Conservation (phyloP, 768 basidiomycete species). For the Collybia sp. region DNA sequence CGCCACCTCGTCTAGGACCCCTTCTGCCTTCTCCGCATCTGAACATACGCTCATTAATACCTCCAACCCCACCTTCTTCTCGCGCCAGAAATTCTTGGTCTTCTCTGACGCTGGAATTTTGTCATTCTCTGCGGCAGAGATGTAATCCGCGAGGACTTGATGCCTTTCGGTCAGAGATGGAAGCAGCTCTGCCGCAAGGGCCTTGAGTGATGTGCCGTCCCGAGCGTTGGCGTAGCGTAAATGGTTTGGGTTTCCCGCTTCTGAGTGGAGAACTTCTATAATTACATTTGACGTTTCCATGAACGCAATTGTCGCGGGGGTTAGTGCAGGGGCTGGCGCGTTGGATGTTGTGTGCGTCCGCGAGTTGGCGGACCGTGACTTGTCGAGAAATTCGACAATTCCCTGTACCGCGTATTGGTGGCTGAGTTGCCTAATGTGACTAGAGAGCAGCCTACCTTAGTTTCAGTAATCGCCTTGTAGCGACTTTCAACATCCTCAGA, state of each 20-base stretch:
- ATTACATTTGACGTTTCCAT: slow-evolving; percentile 44
- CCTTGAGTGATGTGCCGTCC: slow-evolving; percentile 44
- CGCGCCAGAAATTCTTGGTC: slow-evolving; percentile 57
- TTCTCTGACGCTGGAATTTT: slow-evolving; percentile 54
- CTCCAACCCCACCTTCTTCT: slow-evolving; percentile 43
- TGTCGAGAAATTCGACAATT: slow-evolving; percentile 79
- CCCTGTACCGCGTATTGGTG: slow-evolving; percentile 33
- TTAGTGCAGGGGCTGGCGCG: slow-evolving; percentile 70
- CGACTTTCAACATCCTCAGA: slow-evolving; percentile 66
- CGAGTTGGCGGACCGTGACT: slow-evolving; percentile 67
- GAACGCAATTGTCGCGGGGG: slow-evolving; percentile 80
- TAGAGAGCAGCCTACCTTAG: slow-evolving; percentile 44
- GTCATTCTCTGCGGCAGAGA: slow-evolving; percentile 47
- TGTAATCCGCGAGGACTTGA: slow-evolving; percentile 41
- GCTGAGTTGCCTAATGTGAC: not conserved
- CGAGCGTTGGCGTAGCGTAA: slow-evolving; percentile 58
- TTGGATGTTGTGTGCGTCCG: slow-evolving; percentile 65
- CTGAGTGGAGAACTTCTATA: slow-evolving; percentile 58
- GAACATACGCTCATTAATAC: slow-evolving; percentile 40
- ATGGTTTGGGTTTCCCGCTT: slow-evolving; percentile 56
- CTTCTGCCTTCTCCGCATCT: slow-evolving; percentile 34
- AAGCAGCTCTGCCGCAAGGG: slow-evolving; percentile 36
- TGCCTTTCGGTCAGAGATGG: slow-evolving; percentile 43
- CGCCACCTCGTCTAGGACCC: slow-evolving; percentile 32
- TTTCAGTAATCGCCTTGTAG: slow-evolving; percentile 76